Conservation (phyloP, 2,329 filamentous ascomycete genomes). For the Diplodia corticola region DNA sequence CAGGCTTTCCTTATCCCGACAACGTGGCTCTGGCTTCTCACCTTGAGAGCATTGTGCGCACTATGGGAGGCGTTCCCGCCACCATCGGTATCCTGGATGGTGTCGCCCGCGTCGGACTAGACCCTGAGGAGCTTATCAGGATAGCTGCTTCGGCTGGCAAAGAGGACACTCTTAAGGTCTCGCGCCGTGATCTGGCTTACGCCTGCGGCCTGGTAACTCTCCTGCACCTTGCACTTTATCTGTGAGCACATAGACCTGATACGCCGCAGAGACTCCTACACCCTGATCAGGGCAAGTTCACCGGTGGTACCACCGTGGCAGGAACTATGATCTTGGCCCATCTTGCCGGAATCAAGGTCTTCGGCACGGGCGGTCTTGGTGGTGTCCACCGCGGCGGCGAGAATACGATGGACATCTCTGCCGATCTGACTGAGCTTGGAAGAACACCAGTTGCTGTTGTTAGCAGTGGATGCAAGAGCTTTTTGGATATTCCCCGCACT, state of each 20-base stretch:
- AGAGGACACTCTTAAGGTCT: constrained; percentile 74
- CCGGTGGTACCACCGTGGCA: constrained; percentile 90
- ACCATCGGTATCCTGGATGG: constrained; percentile 88
- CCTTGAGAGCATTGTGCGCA: constrained; percentile 78
- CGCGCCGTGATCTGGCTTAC: constrained; percentile 81
- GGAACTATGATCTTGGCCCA: constrained; percentile 90
- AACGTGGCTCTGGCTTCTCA: constrained; percentile 75
- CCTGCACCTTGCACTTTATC: not conserved
- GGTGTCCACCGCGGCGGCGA: constrained; percentile 91
- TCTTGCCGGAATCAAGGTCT: constrained; percentile 84
- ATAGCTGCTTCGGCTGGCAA: constrained; percentile 67
- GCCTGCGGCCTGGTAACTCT: constrained; percentile 70
- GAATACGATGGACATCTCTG: constrained; percentile 86
- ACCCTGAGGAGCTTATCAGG: constrained; percentile 67
- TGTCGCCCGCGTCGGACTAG: constrained; percentile 76
- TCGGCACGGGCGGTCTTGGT: constrained; percentile 91
- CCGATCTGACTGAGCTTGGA: constrained; percentile 91
- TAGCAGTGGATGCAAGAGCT: constrained; percentile 91
- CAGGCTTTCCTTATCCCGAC: constrained; percentile 69
- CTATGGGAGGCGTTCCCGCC: constrained; percentile 76
- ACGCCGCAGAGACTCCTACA: not conserved
- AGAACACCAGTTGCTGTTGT: constrained; percentile 86
- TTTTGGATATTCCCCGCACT: constrained; percentile 87
- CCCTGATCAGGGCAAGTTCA: constrained; percentile 48
- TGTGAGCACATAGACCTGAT: not conserved